Evolutionary conservation across 345 rosid genomes (phyloP), one percentile per base, ranked within the genome.

Genomic region (Lumnitzera racemosa): DNA sequence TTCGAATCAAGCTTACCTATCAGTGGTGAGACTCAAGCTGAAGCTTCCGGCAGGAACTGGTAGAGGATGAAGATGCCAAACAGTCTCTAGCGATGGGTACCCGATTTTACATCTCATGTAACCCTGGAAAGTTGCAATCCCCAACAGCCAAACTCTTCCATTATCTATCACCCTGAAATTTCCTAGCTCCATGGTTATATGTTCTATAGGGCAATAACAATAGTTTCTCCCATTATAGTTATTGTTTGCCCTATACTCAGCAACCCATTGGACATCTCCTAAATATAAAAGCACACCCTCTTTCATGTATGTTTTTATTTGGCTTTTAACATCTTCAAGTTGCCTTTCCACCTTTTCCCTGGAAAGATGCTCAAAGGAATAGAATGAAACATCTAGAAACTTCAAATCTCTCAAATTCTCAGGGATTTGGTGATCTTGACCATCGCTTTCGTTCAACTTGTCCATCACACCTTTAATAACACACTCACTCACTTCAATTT

Each of bases 101-200:
- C 79, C 79, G 13, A 83, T 74, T 81, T 83, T 86, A 62, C 81
- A 86, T 68, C 81, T 86, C 79, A 79, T 68, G 81, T 83, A 89
- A 62, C 82, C 81, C 55, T 84, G 86, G 65, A 84, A 84, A 70
- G 89, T 89, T n/a, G 96, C 85, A 63, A 81, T 77, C 48, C 94
- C 91, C 78, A 86, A 69, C 10, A 89, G 62, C 89, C 89, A 81
- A 75, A 86, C 76, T 65, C 80, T 81, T n/a, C 77, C 80, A 70
- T 69, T 72, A 15, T 74, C 85, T 60, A 81, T 80, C 53, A 72
- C 62, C 43, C 74, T 80, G 59, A 71, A 75, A 66, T 82, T 81
- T 60, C 87, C 87, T 57, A 89, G 46, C 74, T 81, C 89, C 86
- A 73, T 73, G 61, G 84, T 76, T 80, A 84, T 73, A 68, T 81